phyloP scores from a whole-genome alignment of 768 basidiomycete genomes.

The Mycena haematopus region DNA sequence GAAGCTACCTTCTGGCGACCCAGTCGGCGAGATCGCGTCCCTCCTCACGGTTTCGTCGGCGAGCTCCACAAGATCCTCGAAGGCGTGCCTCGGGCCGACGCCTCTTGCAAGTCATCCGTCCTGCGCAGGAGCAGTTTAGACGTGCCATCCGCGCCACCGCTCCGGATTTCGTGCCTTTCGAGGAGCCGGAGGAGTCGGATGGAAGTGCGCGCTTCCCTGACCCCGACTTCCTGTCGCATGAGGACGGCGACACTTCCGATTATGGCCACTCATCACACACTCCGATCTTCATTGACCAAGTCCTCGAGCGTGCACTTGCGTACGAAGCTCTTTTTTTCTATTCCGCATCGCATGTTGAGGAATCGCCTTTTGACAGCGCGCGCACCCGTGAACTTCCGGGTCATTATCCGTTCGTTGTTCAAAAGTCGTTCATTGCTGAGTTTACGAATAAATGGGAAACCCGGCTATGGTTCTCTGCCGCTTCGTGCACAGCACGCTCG shows the following conservation, averaged over 20 bases:
- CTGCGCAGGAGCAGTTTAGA: neutral
- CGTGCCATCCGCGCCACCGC: neutral
- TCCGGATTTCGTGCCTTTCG: neutral
- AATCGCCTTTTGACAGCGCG: neutral
- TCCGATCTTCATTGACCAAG: neutral
- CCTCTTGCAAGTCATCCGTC: neutral
- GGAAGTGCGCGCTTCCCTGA: too few relatives aligned
- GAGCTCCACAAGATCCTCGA: neutral
- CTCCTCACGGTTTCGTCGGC: neutral
- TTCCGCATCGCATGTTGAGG: neutral
- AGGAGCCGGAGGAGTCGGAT: neutral
- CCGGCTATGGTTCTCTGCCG: slow-evolving; percentile 40
- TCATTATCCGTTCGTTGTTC: neutral
- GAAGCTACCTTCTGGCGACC: neutral
- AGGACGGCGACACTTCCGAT: too few relatives aligned
- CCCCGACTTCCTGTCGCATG: too few relatives aligned
- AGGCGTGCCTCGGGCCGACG: neutral
- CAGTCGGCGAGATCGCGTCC: neutral
- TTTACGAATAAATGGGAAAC: slow-evolving; percentile 46
- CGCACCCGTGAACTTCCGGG: neutral
- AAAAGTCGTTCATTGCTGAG: neutral
- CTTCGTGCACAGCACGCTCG: slow-evolving; percentile 43
- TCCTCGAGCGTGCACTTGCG: neutral
- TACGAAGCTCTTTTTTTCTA: neutral
- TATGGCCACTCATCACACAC: neutral